A percentile compares a stretch with the other conserved stretches of the same genome.
These are phyloP conservation scores for Tuber brumale DNA, from an alignment of 495 filamentous ascomycete species.

Conservation along the genomic window DNA sequence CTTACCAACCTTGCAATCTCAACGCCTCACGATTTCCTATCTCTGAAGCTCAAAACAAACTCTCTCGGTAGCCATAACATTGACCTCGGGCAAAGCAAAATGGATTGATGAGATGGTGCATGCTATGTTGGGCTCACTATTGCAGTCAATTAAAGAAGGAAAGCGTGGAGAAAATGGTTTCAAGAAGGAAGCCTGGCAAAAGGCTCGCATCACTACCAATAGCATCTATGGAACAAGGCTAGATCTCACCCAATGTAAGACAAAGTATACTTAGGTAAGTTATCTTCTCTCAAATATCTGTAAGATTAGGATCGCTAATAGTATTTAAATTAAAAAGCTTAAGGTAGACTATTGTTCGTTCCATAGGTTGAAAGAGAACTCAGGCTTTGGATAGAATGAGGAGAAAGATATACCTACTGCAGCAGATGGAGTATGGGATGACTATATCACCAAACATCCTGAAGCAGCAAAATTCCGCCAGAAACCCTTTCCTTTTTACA, in stretches of 20 bases:
- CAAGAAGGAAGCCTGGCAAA: background rate
- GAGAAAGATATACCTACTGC: background rate
- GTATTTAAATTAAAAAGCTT: background rate
- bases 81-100: background rate
- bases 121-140: background rate
- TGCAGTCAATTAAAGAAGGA: background rate
- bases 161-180: background rate
- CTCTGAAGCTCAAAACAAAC: background rate
- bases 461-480: background rate
- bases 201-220: background rate
- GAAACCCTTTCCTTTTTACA: background rate
- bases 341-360: background rate
- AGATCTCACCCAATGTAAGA: background rate
- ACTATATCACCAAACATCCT: background rate
- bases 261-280: background rate
- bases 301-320: background rate
- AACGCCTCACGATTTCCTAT: background rate
- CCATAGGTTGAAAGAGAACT: background rate
- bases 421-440: background rate
- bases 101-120: background rate
- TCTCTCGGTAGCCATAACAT: background rate
- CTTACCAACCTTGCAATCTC: background rate
- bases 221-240: background rate
- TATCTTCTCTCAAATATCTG: background rate
- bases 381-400: background rate